Conservation (phyloP, 306 rosid species). For the Castanea sativa region DNA sequence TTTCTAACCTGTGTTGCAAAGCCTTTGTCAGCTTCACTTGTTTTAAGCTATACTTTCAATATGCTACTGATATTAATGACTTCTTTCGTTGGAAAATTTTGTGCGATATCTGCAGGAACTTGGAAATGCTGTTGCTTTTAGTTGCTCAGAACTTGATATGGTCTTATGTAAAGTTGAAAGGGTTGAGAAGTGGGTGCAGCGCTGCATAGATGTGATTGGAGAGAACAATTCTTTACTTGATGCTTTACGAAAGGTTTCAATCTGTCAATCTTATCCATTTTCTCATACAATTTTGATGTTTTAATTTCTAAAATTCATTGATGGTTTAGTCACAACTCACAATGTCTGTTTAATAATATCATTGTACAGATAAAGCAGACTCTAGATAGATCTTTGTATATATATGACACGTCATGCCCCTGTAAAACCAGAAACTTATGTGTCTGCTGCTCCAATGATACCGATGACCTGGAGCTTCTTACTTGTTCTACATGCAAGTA, state of each 20-base stretch:
- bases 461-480: slow-evolving; percentile 45
- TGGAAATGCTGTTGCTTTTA: slow-evolving; percentile 63
- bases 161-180: slow-evolving; percentile 71
- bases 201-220: slow-evolving; percentile 45
- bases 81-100: slow-evolving; percentile 20
- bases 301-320: background rate
- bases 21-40: slow-evolving; percentile 3
- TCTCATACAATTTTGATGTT: slow-evolving; percentile 4
- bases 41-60: background rate
- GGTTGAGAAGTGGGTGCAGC: slow-evolving; percentile 83
- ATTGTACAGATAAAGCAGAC: slow-evolving; percentile 58
- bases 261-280: background rate
- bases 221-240: slow-evolving; percentile 52
- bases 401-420: slow-evolving; percentile 44
- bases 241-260: slow-evolving; percentile 64
- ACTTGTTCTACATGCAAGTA: slow-evolving; percentile 73
- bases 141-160: slow-evolving; percentile 65
- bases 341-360: slow-evolving; percentile 6
- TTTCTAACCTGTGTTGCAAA: background rate
- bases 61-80: background rate
- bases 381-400: slow-evolving; percentile 58
- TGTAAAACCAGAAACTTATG: slow-evolving; percentile 36
- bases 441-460: slow-evolving; percentile 49
- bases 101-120: slow-evolving; percentile 52
- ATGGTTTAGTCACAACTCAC: slow-evolving; percentile 1